A percentile compares a stretch with the other conserved stretches of the same genome.
Conservation (phyloP, 2,329 filamentous ascomycete species). For the Ophiognomonia clavigignenti-juglandacearum region DNA sequence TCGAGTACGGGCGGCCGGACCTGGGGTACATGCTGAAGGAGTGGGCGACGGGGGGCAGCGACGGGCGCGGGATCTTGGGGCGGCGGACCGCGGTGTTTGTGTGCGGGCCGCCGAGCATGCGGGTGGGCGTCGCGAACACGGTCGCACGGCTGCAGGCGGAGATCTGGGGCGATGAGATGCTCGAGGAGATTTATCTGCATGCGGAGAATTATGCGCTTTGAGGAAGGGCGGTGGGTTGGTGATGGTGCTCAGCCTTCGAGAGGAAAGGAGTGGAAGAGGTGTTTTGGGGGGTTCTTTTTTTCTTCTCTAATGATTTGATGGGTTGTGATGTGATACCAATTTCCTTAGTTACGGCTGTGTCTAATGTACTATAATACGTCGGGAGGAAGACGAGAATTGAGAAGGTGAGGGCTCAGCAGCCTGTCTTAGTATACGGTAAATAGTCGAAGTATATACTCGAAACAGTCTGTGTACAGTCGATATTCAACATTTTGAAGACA, state of each 20-base stretch:
- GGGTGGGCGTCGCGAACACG: constrained; percentile 80
- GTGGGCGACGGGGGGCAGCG: constrained; percentile 66
- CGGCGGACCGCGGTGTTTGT: constrained; percentile 85
- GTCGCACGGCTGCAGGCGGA: constrained; percentile 77
- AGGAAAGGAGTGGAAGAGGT: neutral
- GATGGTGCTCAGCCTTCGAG: neutral
- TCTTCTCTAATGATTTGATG: neutral
- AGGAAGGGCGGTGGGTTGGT: constrained; percentile 25
- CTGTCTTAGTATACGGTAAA: too few relatives aligned
- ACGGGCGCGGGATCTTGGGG: constrained; percentile 67
- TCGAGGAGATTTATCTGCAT: constrained; percentile 90
- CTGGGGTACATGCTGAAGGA: constrained; percentile 82
- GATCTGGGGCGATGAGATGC: constrained; percentile 72
- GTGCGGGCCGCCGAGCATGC: constrained; percentile 83
- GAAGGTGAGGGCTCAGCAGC: neutral
- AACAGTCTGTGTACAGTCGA: too few relatives aligned
- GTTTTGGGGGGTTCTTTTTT: neutral
- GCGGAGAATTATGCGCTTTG: constrained; percentile 91
- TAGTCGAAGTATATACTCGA: too few relatives aligned
- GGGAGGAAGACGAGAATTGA: neutral
- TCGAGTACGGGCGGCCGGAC: constrained; percentile 88
- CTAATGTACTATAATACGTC: constrained; percentile 2
- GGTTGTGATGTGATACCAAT: constrained; percentile 12
- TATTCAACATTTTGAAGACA: too few relatives aligned
- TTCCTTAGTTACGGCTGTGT: neutral